A percentile compares a stretch with the other conserved stretches of the same genome.
phyloP scores from a whole-genome alignment of 352 stramenopile species.

The Pilasporangium apinafurcum region DNA sequence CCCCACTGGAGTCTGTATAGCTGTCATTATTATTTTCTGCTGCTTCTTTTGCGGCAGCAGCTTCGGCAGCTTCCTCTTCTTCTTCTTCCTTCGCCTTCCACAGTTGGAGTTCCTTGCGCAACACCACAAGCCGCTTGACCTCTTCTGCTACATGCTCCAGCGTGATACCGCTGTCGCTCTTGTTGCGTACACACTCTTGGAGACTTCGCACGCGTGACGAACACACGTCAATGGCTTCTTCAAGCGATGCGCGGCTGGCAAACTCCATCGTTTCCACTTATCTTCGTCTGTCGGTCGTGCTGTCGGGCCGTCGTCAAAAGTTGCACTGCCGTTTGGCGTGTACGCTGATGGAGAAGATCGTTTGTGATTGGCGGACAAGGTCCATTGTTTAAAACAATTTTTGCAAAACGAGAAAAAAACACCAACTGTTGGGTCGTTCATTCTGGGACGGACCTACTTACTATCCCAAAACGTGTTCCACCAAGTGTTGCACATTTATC shows the following conservation, averaged over 20 bases:
- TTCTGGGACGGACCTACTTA: too few relatives aligned
- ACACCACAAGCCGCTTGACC: constrained; percentile 45
- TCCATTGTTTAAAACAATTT: too few relatives aligned
- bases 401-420: too few relatives aligned
- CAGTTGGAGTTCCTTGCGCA: constrained; percentile 66
- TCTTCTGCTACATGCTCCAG: constrained; percentile 46
- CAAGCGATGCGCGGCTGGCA: constrained; percentile 25
- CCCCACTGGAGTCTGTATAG: constrained; percentile 1
- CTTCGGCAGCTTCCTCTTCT: constrained; percentile 1
- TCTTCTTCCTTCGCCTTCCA: constrained; percentile 34
- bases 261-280: constrained; percentile 32
- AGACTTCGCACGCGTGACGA: constrained; percentile 44
- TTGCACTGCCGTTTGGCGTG: neutral
- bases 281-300: constrained; percentile 1
- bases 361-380: neutral
- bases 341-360: constrained; percentile 1
- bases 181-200: constrained; percentile 41
- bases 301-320: neutral
- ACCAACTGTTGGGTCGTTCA: too few relatives aligned
- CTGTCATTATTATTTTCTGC: constrained; percentile 12
- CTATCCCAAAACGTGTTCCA: too few relatives aligned
- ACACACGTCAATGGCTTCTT: constrained; percentile 50
- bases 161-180: constrained; percentile 28
- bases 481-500: neutral
- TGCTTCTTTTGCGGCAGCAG: constrained; percentile 4